Percentiles rank a stretch among this genome's conserved stretches.
Evolutionary conservation across 345 rosid genomes (phyloP).

Genomic region (Cardamine resedifolia): DNA sequence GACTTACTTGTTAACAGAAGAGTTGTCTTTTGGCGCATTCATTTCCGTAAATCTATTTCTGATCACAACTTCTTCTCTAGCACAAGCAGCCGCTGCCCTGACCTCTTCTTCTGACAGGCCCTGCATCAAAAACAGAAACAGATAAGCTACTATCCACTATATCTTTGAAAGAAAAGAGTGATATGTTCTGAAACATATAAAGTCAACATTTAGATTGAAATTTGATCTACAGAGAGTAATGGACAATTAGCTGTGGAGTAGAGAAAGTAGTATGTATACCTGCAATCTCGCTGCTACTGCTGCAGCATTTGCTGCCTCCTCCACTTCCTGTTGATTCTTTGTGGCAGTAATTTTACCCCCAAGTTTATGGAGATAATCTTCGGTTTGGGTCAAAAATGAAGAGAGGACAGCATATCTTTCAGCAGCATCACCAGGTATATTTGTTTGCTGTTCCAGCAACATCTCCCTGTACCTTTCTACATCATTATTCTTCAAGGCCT

Average conservation of each 20-base stretch:
- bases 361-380: constrained; percentile 89
- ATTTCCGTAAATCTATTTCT: constrained; percentile 91
- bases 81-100: constrained; percentile 88
- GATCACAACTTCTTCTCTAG: constrained; percentile 96
- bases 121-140: constrained; percentile 44
- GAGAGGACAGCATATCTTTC: constrained; percentile 97
- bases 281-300: constrained; percentile 90
- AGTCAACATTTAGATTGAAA: neutral
- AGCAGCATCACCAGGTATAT: constrained; percentile 82
- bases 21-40: constrained; percentile 93
- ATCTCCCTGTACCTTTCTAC: constrained; percentile 99
- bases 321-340: constrained; percentile 97
- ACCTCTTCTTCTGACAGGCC: constrained; percentile 99
- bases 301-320: constrained; percentile 96
- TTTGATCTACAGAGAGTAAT: neutral
- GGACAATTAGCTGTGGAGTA: neutral
- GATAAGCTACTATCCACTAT: constrained; percentile 19
- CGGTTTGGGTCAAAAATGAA: constrained; percentile 95
- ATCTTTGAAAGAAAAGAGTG: constrained; percentile 3
- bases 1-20: constrained; percentile 94
- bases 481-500: constrained; percentile 98
- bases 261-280: constrained; percentile 46
- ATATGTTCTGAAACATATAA: neutral
- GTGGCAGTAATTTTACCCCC: constrained; percentile 94
- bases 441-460: constrained; percentile 97